phyloP scores from a whole-genome alignment of 768 basidiomycete genomes.

The Gelatoporia subvermispora region DNA sequence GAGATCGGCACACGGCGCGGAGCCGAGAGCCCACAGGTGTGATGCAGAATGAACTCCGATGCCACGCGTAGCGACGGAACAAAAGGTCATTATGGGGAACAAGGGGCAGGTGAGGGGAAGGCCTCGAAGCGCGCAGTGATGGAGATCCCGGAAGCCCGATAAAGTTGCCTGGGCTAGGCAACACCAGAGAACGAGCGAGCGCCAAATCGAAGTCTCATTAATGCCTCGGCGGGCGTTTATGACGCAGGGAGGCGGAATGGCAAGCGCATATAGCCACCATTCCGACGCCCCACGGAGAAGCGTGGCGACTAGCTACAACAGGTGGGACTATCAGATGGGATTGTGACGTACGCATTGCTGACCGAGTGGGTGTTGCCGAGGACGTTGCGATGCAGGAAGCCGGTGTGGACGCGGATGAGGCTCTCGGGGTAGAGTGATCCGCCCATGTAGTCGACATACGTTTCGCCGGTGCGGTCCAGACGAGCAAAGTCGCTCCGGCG shows the following conservation, averaged over 20 bases:
- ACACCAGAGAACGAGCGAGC: conserved; percentile 1
- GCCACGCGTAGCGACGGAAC: no score
- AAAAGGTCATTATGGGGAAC: conserved; percentile 1
- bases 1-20: neutral
- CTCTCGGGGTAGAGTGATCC: conserved; percentile 77
- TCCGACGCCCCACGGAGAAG: conserved; percentile 1
- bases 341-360: conserved; percentile 71
- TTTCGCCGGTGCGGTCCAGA: conserved; percentile 50
- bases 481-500: conserved; percentile 28
- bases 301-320: conserved; percentile 1
- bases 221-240: conserved; percentile 2
- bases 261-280: neutral
- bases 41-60: neutral
- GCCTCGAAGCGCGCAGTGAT: neutral
- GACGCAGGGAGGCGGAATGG: neutral
- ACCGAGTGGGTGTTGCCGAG: conserved; percentile 85
- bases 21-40: neutral
- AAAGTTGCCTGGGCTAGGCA: neutral
- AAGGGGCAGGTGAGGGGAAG: neutral
- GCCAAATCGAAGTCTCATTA: conserved; percentile 6
- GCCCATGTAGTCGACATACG: conserved; percentile 86
- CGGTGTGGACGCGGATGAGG: conserved; percentile 63
- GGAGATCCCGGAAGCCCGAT: neutral
- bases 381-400: conserved; percentile 60
- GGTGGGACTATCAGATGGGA: no score